Evolutionary conservation across 2,329 filamentous ascomycete species (phyloP).

Genomic region (Chaetomium strumarium): DNA sequence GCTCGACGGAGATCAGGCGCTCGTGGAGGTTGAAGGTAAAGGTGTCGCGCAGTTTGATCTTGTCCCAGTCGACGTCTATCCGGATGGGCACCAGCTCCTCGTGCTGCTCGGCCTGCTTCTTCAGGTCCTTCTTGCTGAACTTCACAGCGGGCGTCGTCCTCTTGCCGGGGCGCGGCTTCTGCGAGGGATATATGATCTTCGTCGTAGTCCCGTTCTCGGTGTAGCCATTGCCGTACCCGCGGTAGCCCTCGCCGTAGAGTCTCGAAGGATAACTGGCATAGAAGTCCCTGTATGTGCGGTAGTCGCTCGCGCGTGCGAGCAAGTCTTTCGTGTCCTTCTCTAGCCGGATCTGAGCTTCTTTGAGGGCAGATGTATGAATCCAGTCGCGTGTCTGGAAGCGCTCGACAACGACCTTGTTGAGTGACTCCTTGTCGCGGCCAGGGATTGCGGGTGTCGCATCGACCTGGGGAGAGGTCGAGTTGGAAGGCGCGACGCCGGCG

Average conservation of each 20-base stretch:
- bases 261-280: conserved; percentile 50
- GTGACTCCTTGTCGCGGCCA: conserved; percentile 49
- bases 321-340: conserved; percentile 56
- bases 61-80: conserved; percentile 91
- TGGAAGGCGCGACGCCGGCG: conserved; percentile 18
- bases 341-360: conserved; percentile 46
- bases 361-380: conserved; percentile 48
- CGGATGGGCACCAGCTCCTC: conserved; percentile 90
- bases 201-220: conserved; percentile 66
- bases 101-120: conserved; percentile 78
- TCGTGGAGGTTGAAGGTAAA: conserved; percentile 99
- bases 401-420: conserved; percentile 48
- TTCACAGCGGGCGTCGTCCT: conserved; percentile 68
- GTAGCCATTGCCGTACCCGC: conserved; percentile 79
- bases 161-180: conserved; percentile 70
- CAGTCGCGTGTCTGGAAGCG: conserved; percentile 50
- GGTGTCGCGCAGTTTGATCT: conserved; percentile 90
- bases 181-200: conserved; percentile 71
- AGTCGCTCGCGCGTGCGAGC: conserved; percentile 63
- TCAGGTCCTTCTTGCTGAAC: conserved; percentile 72
- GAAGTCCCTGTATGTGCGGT: conserved; percentile 55
- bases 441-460: conserved; percentile 14
- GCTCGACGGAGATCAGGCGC: conserved; percentile 67
- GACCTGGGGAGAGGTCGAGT: conserved; percentile 21
- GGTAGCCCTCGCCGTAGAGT: conserved; percentile 71